These are phyloP conservation scores for Blastobotrys illinoisensis DNA, from an alignment of 1,139 yeast species.

Conservation along the genomic window DNA sequence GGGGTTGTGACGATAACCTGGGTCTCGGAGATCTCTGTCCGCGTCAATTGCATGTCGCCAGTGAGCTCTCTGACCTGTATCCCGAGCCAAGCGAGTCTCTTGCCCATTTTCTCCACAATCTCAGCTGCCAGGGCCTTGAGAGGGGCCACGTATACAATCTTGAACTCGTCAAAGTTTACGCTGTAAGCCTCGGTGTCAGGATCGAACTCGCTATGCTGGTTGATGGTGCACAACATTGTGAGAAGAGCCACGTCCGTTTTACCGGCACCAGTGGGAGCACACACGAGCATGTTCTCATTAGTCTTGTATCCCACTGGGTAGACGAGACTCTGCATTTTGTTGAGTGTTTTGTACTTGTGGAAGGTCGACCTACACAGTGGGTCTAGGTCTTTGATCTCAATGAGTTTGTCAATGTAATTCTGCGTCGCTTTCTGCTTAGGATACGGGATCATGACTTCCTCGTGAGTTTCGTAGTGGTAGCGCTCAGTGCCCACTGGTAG, in stretches of 20 bases:
- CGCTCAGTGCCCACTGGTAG: constrained; percentile 82
- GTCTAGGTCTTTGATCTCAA: constrained; percentile 61
- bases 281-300: constrained; percentile 90
- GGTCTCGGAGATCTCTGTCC: constrained; percentile 74
- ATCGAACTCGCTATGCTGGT: constrained; percentile 47
- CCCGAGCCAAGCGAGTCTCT: constrained; percentile 78
- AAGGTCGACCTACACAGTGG: constrained; percentile 80
- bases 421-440: constrained; percentile 46
- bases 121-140: constrained; percentile 96
- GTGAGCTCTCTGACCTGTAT: constrained; percentile 84
- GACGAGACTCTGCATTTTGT: constrained; percentile 87
- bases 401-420: constrained; percentile 46
- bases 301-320: constrained; percentile 90
- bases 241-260: constrained; percentile 94
- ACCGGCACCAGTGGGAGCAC: constrained; percentile 99
- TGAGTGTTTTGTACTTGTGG: constrained; percentile 66
- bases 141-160: constrained; percentile 93
- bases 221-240: constrained; percentile 75
- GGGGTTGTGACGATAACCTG: constrained; percentile 96
- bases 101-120: constrained; percentile 83
- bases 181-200: constrained; percentile 52
- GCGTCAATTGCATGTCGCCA: constrained; percentile 94
- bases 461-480: constrained; percentile 51
- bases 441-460: constrained; percentile 79
- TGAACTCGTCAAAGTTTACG: constrained; percentile 75